Percentiles rank a stretch among this genome's conserved stretches.
Conservation (phyloP, 306 rosid species). For the Glycine soja region DNA sequence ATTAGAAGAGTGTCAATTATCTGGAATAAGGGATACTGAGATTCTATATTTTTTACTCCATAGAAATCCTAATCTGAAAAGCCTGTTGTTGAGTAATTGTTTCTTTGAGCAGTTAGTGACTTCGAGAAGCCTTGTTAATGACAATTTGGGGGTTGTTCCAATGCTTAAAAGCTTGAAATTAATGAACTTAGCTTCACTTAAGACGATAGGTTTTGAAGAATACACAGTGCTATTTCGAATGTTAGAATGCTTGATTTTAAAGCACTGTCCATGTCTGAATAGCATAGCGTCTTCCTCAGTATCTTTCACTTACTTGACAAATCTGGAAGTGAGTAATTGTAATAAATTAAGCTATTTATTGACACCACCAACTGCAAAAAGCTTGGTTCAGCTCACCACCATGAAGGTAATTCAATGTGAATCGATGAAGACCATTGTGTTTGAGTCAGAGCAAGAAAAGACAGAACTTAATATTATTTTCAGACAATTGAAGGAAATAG, state of each 20-base stretch:
- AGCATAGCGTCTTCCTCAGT: conserved; percentile 13
- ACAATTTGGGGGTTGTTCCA: conserved; percentile 32
- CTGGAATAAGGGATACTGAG: background rate
- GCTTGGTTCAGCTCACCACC: conserved; percentile 31
- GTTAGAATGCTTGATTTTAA: conserved; percentile 22
- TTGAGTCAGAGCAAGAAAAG: background rate
- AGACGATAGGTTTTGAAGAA: conserved; percentile 21
- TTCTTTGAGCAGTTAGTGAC: background rate
- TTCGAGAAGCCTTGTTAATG: background rate
- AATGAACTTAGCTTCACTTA: background rate
- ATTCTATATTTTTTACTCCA: conserved; percentile 35
- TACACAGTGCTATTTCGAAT: background rate
- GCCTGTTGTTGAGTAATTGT: background rate
- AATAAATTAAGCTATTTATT: background rate
- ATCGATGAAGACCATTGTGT: conserved; percentile 30
- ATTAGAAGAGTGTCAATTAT: conserved; percentile 6
- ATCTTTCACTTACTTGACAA: conserved; percentile 24
- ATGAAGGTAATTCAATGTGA: background rate
- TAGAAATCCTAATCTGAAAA: conserved; percentile 27
- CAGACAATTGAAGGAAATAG: background rate
- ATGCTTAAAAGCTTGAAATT: conserved; percentile 23
- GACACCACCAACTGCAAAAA: conserved; percentile 30
- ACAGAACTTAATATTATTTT: background rate
- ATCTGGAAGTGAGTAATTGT: conserved; percentile 18
- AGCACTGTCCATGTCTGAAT: background rate